A percentile compares a stretch with the other conserved stretches of the same genome.
These are phyloP conservation scores for Blastocystis sp. DNA, from an alignment of 352 stramenopile genomes.

Conservation along the genomic window DNA sequence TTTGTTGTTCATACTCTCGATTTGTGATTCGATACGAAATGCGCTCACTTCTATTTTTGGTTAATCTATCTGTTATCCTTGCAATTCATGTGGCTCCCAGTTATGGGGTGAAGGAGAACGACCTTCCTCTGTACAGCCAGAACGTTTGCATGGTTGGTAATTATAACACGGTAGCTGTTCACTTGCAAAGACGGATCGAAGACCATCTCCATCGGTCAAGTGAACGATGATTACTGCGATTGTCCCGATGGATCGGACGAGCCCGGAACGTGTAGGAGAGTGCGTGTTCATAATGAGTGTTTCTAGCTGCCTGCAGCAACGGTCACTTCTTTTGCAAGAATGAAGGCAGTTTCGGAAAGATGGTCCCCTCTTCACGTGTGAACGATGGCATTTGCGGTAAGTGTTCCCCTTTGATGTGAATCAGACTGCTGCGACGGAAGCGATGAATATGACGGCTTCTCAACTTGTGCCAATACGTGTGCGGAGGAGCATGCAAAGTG, in stretches of 20 bases:
- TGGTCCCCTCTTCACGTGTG: slow-evolving; percentile 67
- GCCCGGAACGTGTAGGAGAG: slow-evolving; percentile 65
- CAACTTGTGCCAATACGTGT: slow-evolving; percentile 64
- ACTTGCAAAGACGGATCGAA: slow-evolving; percentile 67
- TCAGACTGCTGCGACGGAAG: slow-evolving; percentile 73
- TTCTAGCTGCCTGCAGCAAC: slow-evolving; percentile 66
- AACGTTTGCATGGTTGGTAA: not conserved
- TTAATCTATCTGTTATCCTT: not conserved
- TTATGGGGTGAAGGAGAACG: not conserved
- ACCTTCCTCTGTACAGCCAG: not conserved
- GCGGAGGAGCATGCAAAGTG: slow-evolving; percentile 66
- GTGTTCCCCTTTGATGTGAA: slow-evolving; percentile 56
- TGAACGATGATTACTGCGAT: slow-evolving; percentile 88
- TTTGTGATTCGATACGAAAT: not conserved
- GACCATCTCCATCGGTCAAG: slow-evolving; percentile 63
- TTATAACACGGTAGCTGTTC: slow-evolving; percentile 62
- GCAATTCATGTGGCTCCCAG: not conserved
- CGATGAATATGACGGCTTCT: slow-evolving; percentile 68
- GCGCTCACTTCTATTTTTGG: not conserved
- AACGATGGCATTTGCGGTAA: slow-evolving; percentile 69
- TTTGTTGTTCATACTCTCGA: slow-evolving; percentile 11
- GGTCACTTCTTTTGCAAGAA: slow-evolving; percentile 71
- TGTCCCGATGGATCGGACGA: slow-evolving; percentile 78
- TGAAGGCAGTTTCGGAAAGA: slow-evolving; percentile 66
- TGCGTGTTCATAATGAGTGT: not conserved